phyloP scores from a whole-genome alignment of 2,329 filamentous ascomycete genomes.

The Trichophyton schoenleinii region DNA sequence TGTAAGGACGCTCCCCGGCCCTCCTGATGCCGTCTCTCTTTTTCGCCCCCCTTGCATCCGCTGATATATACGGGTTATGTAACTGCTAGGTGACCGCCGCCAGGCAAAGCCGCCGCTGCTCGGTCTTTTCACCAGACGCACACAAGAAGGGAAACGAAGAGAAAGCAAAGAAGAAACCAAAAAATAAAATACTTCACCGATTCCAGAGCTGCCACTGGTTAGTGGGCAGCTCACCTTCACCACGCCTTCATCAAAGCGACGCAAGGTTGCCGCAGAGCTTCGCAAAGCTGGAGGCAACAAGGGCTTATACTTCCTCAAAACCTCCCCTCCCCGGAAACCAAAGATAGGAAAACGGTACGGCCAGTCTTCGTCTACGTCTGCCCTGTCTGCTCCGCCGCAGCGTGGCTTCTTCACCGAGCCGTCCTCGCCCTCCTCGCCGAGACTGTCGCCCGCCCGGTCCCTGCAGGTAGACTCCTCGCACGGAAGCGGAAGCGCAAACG shows the following conservation, averaged over 20 bases:
- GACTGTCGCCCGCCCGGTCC: slow-evolving; percentile 17
- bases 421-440: slow-evolving; percentile 23
- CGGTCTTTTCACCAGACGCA: not conserved
- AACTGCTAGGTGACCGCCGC: too few relatives aligned
- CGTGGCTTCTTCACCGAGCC: slow-evolving; percentile 3
- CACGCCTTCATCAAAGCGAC: slow-evolving; percentile 40
- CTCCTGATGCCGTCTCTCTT: not conserved
- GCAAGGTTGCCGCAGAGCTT: slow-evolving; percentile 34
- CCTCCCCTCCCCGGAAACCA: slow-evolving; percentile 8
- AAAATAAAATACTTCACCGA: not conserved
- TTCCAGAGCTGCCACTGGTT: slow-evolving; percentile 30
- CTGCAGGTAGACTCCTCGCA: slow-evolving; percentile 18
- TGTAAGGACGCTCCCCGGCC: not conserved
- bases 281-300: slow-evolving; percentile 26
- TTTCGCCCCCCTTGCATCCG: not conserved
- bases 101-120: not conserved
- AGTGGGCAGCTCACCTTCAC: slow-evolving; percentile 37
- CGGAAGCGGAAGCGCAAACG: slow-evolving; percentile 2
- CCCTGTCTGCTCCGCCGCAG: slow-evolving; percentile 17
- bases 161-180: too few relatives aligned
- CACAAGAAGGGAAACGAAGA: too few relatives aligned
- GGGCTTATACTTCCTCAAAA: slow-evolving; percentile 16
- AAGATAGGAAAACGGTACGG: slow-evolving; percentile 9
- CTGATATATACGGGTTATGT: too few relatives aligned
- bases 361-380: slow-evolving; percentile 15